Percentiles rank a stretch among this genome's conserved stretches.
phyloP scores from a whole-genome alignment of 495 filamentous ascomycete genomes.

The Talaromyces thailandensis region DNA sequence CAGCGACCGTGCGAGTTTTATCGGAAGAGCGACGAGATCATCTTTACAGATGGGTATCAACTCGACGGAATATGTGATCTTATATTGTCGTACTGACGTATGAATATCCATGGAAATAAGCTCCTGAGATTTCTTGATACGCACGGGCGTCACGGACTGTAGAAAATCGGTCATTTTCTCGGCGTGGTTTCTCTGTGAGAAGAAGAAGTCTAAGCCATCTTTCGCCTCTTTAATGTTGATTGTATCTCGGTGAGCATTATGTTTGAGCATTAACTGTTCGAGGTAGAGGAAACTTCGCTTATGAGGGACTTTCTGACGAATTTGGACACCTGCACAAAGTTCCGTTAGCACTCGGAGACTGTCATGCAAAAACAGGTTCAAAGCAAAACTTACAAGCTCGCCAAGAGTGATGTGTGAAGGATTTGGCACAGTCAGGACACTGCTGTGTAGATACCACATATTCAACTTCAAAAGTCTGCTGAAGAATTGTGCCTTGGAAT shows the following conservation, averaged over 20 bases:
- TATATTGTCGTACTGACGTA: slow-evolving; percentile 80
- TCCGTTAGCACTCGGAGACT: neutral
- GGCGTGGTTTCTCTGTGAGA: slow-evolving; percentile 77
- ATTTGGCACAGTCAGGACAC: slow-evolving; percentile 85
- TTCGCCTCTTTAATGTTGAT: slow-evolving; percentile 95
- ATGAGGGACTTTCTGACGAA: slow-evolving; percentile 93
- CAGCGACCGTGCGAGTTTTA: slow-evolving; percentile 72
- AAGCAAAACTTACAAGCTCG: slow-evolving; percentile 40
- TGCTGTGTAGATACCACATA: slow-evolving; percentile 85
- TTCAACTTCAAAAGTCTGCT: slow-evolving; percentile 90
- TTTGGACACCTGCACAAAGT: slow-evolving; percentile 52
- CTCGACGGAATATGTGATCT: slow-evolving; percentile 81
- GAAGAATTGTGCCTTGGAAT: slow-evolving; percentile 67
- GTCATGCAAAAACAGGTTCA: neutral
- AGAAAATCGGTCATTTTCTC: slow-evolving; percentile 91
- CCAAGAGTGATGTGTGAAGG: slow-evolving; percentile 91
- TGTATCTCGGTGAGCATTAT: slow-evolving; percentile 82
- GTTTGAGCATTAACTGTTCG: slow-evolving; percentile 92
- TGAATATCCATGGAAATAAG: slow-evolving; percentile 92
- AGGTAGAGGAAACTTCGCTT: slow-evolving; percentile 96
- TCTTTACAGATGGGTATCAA: slow-evolving; percentile 94
- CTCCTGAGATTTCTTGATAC: slow-evolving; percentile 78
- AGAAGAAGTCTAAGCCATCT: slow-evolving; percentile 94
- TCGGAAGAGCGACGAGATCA: slow-evolving; percentile 84
- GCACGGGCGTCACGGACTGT: slow-evolving; percentile 65